Conservation (phyloP, 352 stramenopile genomes). For the Pythium folliculosum region DNA sequence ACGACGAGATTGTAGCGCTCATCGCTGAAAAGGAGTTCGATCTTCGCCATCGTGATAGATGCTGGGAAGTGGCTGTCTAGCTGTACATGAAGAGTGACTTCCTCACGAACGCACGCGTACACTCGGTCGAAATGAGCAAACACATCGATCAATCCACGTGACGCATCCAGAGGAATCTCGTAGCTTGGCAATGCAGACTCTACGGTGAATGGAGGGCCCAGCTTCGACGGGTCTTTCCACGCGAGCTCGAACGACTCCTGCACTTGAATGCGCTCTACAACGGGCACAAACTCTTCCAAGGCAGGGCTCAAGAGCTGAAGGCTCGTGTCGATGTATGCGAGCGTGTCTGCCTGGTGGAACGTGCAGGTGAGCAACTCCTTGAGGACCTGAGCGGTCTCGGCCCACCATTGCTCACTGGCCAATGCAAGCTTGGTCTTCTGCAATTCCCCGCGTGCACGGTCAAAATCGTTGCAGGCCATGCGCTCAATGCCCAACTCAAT, state of each 20-base stretch:
- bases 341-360: constrained; percentile 69
- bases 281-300: constrained; percentile 69
- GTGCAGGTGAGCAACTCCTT: constrained; percentile 77
- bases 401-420: constrained; percentile 71
- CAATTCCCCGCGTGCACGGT: constrained; percentile 62
- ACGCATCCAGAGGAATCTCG: constrained; percentile 53
- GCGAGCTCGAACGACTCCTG: constrained; percentile 66
- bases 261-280: constrained; percentile 50
- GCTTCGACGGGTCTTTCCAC: constrained; percentile 48
- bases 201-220: constrained; percentile 44
- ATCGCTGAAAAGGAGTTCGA: constrained; percentile 77
- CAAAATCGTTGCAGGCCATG: constrained; percentile 68
- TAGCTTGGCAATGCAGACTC: constrained; percentile 43
- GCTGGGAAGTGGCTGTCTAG: constrained; percentile 63
- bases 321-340: constrained; percentile 74
- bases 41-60: constrained; percentile 52
- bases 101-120: constrained; percentile 68
- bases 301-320: constrained; percentile 77
- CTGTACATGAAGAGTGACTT: constrained; percentile 50
- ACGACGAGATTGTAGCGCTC: constrained; percentile 71
- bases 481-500: constrained; percentile 75
- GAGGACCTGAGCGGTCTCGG: constrained; percentile 70
- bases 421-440: constrained; percentile 68
- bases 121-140: constrained; percentile 61
- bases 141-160: constrained; percentile 51